Percentiles rank a stretch among this genome's conserved stretches.
Evolutionary conservation across 805 yeast species (phyloP).

Genomic region (Ogataea paraovalis): DNA sequence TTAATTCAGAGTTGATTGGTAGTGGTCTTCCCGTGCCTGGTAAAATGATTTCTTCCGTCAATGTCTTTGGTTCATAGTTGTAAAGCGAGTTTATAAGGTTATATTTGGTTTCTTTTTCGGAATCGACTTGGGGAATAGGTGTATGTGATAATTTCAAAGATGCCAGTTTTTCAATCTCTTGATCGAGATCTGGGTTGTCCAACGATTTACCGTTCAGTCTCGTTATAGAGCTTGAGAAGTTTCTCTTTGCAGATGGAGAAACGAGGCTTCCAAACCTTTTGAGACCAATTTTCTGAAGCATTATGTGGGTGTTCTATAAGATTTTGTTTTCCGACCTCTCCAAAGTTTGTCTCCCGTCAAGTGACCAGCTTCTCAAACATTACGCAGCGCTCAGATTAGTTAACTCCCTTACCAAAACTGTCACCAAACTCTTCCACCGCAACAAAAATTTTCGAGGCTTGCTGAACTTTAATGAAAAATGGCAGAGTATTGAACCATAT

Average conservation of each 20-base stretch:
- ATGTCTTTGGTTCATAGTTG: conserved; percentile 35
- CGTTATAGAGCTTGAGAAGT: conserved; percentile 5
- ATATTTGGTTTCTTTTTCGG: conserved; percentile 17
- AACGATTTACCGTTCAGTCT: not conserved
- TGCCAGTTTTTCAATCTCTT: conserved; percentile 27
- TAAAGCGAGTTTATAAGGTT: conserved; percentile 25
- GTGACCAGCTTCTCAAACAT: too few relatives aligned
- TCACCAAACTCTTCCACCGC: too few relatives aligned
- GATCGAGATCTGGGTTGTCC: conserved; percentile 15
- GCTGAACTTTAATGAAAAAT: not conserved
- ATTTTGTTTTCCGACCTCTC: too few relatives aligned
- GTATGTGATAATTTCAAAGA: conserved; percentile 17
- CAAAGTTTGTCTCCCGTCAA: too few relatives aligned
- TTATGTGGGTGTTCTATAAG: not conserved
- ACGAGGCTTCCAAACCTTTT: not conserved
- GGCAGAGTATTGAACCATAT: not conserved
- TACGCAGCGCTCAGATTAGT: too few relatives aligned
- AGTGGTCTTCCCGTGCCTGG: conserved; percentile 48
- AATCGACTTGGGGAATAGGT: conserved; percentile 12
- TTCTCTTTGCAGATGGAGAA: not conserved
- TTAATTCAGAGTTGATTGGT: conserved; percentile 82
- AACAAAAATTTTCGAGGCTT: conserved; percentile 1
- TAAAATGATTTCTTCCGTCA: conserved; percentile 31
- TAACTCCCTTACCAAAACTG: too few relatives aligned
- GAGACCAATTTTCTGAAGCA: conserved; percentile 1